Base-by-base conservation (phyloP, 1,139 yeast species). In the Sugiyamaella sp. region DNA sequence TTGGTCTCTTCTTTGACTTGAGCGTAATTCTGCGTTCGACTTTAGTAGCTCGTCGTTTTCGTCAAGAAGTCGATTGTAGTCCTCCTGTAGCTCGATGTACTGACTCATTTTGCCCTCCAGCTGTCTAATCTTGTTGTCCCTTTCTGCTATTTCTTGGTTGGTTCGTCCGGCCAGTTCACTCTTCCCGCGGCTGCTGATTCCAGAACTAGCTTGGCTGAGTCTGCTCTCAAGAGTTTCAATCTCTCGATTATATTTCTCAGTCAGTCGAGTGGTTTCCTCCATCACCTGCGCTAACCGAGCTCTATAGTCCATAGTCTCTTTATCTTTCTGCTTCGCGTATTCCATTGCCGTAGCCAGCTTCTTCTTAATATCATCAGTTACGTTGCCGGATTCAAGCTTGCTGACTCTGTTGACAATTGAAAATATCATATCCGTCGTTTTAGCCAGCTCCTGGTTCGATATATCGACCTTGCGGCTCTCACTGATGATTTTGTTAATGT, bases 301-400 rank as follows among this genome's bases (percentile, higher is more conserved):
- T 14, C 60, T 54, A 40, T 55, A 55, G 14, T 52, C 44, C n/a
- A 50, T 46, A 1, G 57, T 56, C 32, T 60, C 63, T n/a, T 50
- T 37, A 41, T 60, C 61, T 19, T 60, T 46, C 35, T 40, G 48
- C 20, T 51, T 57, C 8, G 64, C 64, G 40, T 55, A 60, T 8
- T 52, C 56, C 42, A 58, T 52, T 19, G 64, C 64, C 10, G 52
- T 50, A 6, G 47, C 51, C 16, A 53, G 43, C 49, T 60, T 57
- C 10, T 48, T 24, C 39, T 50, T 46, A 17, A 60, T 44, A 41
- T 60, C 56, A 17, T 49, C 46, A 5, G 54, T 32, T 19, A 3
- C 32, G 22, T 22, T 25, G 10, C 35, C 29, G 2, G 51, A 17
- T 25, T 35, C 37, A 2, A 27, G 21, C 25, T 40, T 19, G 25